Conservation (phyloP, 805 yeast species). For the Monosporozyma yasuniensis region DNA sequence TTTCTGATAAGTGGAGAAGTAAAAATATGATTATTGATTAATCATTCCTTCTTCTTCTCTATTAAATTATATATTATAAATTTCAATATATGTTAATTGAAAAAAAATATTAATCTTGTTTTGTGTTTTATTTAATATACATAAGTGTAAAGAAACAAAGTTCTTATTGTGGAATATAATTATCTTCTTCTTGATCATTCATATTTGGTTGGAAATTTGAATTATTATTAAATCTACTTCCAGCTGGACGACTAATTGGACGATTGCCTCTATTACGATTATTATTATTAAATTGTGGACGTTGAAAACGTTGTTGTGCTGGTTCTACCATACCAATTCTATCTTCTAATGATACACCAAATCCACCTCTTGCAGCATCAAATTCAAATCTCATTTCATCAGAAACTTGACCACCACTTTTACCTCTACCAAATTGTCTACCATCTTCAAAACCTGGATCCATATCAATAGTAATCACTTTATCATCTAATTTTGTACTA, state of each 20-base stretch:
- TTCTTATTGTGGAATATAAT: conserved; percentile 18
- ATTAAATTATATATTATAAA: not conserved
- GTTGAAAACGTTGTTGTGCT: conserved; percentile 10
- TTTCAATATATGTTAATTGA: no score
- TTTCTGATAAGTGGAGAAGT: no score
- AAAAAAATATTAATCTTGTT: not conserved
- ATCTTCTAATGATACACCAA: conserved; percentile 33
- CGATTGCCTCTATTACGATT: not conserved
- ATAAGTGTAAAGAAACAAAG: no score
- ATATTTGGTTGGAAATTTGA: not conserved
- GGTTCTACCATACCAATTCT: conserved; percentile 15
- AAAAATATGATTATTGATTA: not conserved
- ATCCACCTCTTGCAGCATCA: conserved; percentile 41
- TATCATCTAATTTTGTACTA: conserved; percentile 77
- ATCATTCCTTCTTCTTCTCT: not conserved
- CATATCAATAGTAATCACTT: conserved; percentile 72
- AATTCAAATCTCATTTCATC: conserved; percentile 52
- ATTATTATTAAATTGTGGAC: conserved; percentile 1
- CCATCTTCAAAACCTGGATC: conserved; percentile 97
- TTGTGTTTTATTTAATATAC: not conserved
- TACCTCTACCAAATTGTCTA: conserved; percentile 90
- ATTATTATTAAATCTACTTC: conserved; percentile 1
- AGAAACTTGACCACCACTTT: conserved; percentile 82
- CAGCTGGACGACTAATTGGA: not conserved
- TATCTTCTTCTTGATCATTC: conserved; percentile 19